phyloP scores from a whole-genome alignment of 768 basidiomycete genomes.

The Mycena pura region DNA sequence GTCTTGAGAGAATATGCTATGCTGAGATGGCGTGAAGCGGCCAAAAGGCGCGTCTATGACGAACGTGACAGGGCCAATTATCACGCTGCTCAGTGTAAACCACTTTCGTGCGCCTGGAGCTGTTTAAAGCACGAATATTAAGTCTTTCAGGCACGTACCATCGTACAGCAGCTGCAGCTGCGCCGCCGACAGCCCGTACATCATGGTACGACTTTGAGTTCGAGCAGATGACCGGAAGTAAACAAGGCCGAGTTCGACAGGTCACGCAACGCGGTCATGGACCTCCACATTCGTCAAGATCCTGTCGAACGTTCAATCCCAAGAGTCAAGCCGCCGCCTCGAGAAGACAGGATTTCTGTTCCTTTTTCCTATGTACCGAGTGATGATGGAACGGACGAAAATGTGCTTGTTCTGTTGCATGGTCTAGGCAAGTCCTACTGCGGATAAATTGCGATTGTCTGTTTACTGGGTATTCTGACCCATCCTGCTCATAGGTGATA shows the following conservation, averaged over 20 bases:
- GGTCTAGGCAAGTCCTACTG: slow-evolving; percentile 70
- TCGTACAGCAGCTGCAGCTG: slow-evolving; percentile 17
- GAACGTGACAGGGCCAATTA: slow-evolving; percentile 47
- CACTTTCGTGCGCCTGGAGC: slow-evolving; percentile 48
- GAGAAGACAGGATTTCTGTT: slow-evolving; percentile 50
- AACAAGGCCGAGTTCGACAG: neutral
- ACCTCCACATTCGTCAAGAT: slow-evolving; percentile 16
- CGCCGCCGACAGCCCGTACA: slow-evolving; percentile 19
- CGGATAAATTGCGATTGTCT: slow-evolving; percentile 3
- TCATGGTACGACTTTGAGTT: neutral
- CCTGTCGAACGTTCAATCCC: slow-evolving; percentile 29
- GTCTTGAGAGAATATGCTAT: slow-evolving; percentile 46
- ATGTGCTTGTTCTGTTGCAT: slow-evolving; percentile 83
- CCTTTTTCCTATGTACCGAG: slow-evolving; percentile 76
- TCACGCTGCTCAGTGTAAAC: slow-evolving; percentile 49
- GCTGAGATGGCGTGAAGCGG: slow-evolving; percentile 58
- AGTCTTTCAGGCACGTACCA: neutral
- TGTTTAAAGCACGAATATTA: neutral
- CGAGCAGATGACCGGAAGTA: neutral
- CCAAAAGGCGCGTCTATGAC: slow-evolving; percentile 82
- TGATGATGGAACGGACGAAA: slow-evolving; percentile 85
- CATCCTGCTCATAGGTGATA: slow-evolving; percentile 68
- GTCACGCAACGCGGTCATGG: neutral
- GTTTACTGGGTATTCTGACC: neutral
- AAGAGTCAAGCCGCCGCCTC: slow-evolving; percentile 58